Conservation (phyloP, 1,284 basidiomycete genomes). For the Vanrija pseudolonga region DNA sequence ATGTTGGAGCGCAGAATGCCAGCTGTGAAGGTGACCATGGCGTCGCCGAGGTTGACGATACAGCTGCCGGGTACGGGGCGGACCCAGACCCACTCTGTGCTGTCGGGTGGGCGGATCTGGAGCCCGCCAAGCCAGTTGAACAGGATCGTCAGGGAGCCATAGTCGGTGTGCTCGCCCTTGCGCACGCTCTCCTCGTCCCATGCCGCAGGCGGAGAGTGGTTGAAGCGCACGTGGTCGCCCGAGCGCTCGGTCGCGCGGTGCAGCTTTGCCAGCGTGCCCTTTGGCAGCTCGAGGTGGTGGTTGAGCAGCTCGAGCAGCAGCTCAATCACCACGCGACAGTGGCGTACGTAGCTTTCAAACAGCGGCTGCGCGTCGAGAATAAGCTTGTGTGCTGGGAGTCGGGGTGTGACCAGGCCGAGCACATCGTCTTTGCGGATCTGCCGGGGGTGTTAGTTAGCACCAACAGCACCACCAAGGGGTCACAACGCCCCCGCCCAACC, state of each 20-base stretch:
- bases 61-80: constrained; percentile 60
- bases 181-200: constrained; percentile 13
- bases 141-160: constrained; percentile 24
- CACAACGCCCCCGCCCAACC: background rate
- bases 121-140: constrained; percentile 65
- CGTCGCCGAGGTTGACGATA: constrained; percentile 62
- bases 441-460: background rate
- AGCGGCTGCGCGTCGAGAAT: constrained; percentile 15
- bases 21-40: constrained; percentile 58
- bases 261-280: constrained; percentile 53
- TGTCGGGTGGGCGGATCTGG: constrained; percentile 63
- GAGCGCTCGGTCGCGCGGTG: constrained; percentile 56
- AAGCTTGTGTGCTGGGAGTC: constrained; percentile 15
- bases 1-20: constrained; percentile 53
- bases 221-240: constrained; percentile 61
- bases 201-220: constrained; percentile 50
- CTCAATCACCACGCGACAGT: constrained; percentile 53
- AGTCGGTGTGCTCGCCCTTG: constrained; percentile 31
- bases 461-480: too few relatives aligned
- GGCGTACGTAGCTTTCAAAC: constrained; percentile 16
- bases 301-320: constrained; percentile 59
- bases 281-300: constrained; percentile 57
- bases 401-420: constrained; percentile 14
- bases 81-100: constrained; percentile 65
- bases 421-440: constrained; percentile 31